These are phyloP conservation scores for Pythium volutum DNA, from an alignment of 352 stramenopile species.

Conservation along the genomic window DNA sequence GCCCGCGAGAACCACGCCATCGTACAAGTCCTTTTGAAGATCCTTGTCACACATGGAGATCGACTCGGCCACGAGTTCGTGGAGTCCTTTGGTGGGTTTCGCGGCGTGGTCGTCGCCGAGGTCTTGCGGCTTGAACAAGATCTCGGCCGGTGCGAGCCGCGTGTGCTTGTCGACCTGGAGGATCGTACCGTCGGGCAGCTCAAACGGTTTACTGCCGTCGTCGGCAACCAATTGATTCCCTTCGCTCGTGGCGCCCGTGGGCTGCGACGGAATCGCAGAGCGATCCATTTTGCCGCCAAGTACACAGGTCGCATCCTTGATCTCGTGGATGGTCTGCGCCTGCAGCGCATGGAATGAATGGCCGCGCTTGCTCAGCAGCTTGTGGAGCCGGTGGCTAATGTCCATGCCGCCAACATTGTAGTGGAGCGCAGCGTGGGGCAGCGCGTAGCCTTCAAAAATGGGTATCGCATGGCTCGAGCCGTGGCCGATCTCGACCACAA, in stretches of 20 bases:
- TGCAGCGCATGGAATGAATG: constrained; percentile 71
- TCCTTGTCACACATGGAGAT: constrained; percentile 89
- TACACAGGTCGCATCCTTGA: constrained; percentile 75
- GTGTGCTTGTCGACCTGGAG: constrained; percentile 81
- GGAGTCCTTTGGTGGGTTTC: constrained; percentile 64
- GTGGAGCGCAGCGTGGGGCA: constrained; percentile 71
- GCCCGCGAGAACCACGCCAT: constrained; percentile 74
- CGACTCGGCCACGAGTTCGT: constrained; percentile 75
- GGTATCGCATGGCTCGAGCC: constrained; percentile 84
- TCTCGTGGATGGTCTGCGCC: constrained; percentile 73
- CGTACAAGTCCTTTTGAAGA: constrained; percentile 73
- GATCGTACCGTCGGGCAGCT: constrained; percentile 84
- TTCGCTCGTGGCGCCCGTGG: constrained; percentile 22
- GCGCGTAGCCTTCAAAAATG: constrained; percentile 80
- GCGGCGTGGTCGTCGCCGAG: constrained; percentile 92
- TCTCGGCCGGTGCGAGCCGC: constrained; percentile 60
- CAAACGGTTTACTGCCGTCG: constrained; percentile 59
- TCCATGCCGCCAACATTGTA: constrained; percentile 72
- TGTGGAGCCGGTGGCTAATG: constrained; percentile 69
- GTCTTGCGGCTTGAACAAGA: constrained; percentile 85
- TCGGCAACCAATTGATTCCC: constrained; percentile 23
- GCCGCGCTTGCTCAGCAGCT: constrained; percentile 61
- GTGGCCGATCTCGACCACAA: constrained; percentile 85
- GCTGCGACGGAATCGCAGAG: constrained; percentile 21
- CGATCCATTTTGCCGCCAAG: constrained; percentile 33